phyloP scores from a whole-genome alignment of 352 stramenopile genomes.

The Phytophthora macrochlamydospora region DNA sequence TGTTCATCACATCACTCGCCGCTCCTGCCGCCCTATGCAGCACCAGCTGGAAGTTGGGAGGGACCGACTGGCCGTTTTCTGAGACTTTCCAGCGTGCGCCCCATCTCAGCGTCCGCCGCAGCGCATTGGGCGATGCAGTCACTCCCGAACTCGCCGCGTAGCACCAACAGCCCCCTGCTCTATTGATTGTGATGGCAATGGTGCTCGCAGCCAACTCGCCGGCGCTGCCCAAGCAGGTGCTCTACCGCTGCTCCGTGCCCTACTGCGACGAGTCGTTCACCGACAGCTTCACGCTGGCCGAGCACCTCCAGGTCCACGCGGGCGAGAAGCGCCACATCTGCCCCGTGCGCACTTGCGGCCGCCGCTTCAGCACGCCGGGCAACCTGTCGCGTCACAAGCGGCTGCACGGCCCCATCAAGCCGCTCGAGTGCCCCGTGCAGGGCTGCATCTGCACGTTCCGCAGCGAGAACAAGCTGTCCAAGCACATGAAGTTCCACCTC shows the following conservation, averaged over 20 bases:
- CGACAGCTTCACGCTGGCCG: slow-evolving; percentile 45
- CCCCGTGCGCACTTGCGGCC: slow-evolving; percentile 50
- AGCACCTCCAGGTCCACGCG: slow-evolving; percentile 55
- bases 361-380: slow-evolving; percentile 58
- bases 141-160: slow-evolving; percentile 27
- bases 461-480: slow-evolving; percentile 64
- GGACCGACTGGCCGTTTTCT: slow-evolving; percentile 39
- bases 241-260: slow-evolving; percentile 40
- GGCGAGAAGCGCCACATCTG: slow-evolving; percentile 57
- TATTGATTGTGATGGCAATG: not conserved
- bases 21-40: not conserved
- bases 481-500: slow-evolving; percentile 72
- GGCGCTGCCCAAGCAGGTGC: slow-evolving; percentile 4
- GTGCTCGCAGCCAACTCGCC: slow-evolving; percentile 9
- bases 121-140: not conserved
- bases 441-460: slow-evolving; percentile 59
- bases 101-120: slow-evolving; percentile 33
- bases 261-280: slow-evolving; percentile 39
- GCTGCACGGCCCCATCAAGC: slow-evolving; percentile 55
- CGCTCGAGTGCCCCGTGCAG: slow-evolving; percentile 49
- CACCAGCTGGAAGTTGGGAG: slow-evolving; percentile 12
- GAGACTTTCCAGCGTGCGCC: slow-evolving; percentile 21
- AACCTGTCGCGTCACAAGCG: slow-evolving; percentile 70
- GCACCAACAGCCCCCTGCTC: not conserved
- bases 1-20: slow-evolving; percentile 5